These are phyloP conservation scores for Periconia digitata DNA, from an alignment of 2,329 filamentous ascomycete species.

Conservation along the genomic window DNA sequence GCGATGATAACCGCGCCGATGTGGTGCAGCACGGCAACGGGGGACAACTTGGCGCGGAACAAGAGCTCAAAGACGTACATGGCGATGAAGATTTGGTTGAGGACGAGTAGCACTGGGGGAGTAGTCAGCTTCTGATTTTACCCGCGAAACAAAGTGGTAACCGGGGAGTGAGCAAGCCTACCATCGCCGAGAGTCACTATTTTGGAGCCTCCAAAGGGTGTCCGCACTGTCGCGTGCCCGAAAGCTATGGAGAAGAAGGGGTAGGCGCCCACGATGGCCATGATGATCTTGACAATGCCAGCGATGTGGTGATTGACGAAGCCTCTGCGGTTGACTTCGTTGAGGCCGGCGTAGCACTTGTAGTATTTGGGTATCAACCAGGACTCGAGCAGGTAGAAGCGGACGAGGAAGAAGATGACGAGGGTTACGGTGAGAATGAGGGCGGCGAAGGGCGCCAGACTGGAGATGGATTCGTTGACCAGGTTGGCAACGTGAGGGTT, in stretches of 20 bases:
- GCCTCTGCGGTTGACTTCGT: conserved; percentile 41
- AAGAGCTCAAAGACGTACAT: conserved; percentile 53
- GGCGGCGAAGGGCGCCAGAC: conserved; percentile 20
- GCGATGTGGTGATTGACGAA: conserved; percentile 54
- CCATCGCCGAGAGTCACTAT: conserved; percentile 44
- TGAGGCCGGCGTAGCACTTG: conserved; percentile 38
- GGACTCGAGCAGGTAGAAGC: conserved; percentile 43
- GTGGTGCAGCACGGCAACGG: conserved; percentile 47
- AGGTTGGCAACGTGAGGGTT: background rate
- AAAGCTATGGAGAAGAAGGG: conserved; percentile 47
- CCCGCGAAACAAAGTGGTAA: background rate
- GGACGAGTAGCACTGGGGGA: background rate
- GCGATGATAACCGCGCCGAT: conserved; percentile 46
- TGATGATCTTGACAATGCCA: conserved; percentile 44
- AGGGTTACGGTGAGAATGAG: conserved; percentile 19
- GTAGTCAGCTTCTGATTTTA: background rate
- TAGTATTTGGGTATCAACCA: conserved; percentile 44
- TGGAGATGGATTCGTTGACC: conserved; percentile 13
- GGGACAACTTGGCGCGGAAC: conserved; percentile 46
- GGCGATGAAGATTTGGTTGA: conserved; percentile 42
- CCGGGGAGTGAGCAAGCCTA: conserved; percentile 34
- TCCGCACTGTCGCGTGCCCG: conserved; percentile 33
- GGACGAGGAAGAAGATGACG: conserved; percentile 19
- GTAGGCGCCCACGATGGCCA: conserved; percentile 45
- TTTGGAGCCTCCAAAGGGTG: conserved; percentile 30